These are phyloP conservation scores for Mychonastes homosphaera DNA, from an alignment of 139 green algal species.

Conservation along the genomic window DNA sequence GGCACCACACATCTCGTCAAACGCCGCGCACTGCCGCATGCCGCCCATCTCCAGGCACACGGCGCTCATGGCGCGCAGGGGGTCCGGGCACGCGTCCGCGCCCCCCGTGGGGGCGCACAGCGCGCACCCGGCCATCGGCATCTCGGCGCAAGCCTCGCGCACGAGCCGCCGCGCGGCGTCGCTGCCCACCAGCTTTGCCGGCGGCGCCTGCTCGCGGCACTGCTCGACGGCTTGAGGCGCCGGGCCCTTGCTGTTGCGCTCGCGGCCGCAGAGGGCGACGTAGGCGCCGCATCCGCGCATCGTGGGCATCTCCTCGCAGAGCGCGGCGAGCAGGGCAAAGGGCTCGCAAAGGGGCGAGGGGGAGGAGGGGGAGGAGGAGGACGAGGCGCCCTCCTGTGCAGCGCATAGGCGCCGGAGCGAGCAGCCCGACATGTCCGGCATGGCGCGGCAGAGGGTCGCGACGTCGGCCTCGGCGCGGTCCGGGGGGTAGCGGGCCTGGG, in stretches of 20 bases:
- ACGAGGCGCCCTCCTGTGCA: no score
- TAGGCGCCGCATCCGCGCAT: conserved; percentile 32
- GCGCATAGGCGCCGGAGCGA: no score
- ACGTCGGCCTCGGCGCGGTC: no score
- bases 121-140: conserved; percentile 27
- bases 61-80: conserved; percentile 20
- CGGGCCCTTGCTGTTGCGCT: no score
- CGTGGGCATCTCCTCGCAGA: conserved; percentile 33
- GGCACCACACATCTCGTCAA: conserved; percentile 19
- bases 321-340: conserved; percentile 30
- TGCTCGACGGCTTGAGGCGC: conserved; percentile 25
- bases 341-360: no score
- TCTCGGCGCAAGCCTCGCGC: conserved; percentile 20
- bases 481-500: no score
- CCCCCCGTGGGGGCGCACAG: conserved; percentile 6
- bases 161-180: conserved; percentile 11
- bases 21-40: conserved; percentile 22
- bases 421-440: no score
- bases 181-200: not conserved
- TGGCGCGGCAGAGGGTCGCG: no score
- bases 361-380: no score
- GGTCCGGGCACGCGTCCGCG: conserved; percentile 23
- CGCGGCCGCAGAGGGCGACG: conserved; percentile 19
- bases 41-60: conserved; percentile 31
- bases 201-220: conserved; percentile 13